Conservation (phyloP, 164 flowering plant species). For the Vitis cinerea region DNA sequence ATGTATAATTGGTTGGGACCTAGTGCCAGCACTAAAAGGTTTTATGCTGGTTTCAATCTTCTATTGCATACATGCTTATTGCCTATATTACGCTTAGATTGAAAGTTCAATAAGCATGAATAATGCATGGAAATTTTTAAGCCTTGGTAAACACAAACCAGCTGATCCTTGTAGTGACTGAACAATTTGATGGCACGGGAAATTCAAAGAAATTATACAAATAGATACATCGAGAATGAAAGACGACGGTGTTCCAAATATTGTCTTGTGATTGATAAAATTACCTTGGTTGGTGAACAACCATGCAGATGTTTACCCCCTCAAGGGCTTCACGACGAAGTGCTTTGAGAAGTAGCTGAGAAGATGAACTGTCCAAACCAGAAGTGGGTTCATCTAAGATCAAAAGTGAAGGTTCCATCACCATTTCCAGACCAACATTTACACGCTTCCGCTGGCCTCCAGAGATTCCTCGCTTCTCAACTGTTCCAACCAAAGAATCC, state of each 20-base stretch:
- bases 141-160: too few species aligned
- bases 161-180: too few species aligned
- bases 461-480: constrained; percentile 96
- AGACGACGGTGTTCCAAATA: neutral
- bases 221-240: neutral
- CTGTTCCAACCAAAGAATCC: constrained; percentile 93
- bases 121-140: neutral
- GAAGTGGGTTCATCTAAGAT: constrained; percentile 97
- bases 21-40: neutral
- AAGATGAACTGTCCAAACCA: constrained; percentile 96
- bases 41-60: neutral
- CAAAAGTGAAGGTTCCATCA: constrained; percentile 95
- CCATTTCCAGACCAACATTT: constrained; percentile 98
- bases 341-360: constrained; percentile 83
- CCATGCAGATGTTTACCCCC: constrained; percentile 95
- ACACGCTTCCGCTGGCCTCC: constrained; percentile 98
- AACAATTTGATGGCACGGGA: neutral
- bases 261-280: neutral
- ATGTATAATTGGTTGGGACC: too few species aligned
- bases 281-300: constrained; percentile 98
- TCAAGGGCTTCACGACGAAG: constrained; percentile 97
- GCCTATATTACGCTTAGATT: neutral
- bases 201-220: neutral
- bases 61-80: neutral
- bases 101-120: neutral